Evolutionary conservation across 1,284 basidiomycete species (phyloP), one percentile per base, ranked within the genome.

Genomic region (Apiotrichum sp.): DNA sequence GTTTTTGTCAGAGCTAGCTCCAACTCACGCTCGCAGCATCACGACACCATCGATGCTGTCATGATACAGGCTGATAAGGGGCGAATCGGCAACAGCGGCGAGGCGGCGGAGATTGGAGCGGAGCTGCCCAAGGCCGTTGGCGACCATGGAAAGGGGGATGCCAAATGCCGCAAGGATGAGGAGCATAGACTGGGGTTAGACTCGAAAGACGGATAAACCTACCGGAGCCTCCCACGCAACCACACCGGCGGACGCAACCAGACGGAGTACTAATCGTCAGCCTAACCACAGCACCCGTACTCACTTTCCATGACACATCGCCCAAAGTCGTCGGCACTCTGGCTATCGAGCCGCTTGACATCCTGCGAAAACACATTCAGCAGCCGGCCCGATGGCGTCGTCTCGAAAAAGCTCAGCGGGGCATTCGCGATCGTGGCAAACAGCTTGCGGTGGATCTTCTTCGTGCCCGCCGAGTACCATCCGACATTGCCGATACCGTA

Each of bases 401-500:
- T 87, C 63, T 93, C 89, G 67, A 90, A 91, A 76, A 88, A 90
- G 3, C 84, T 80, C 46, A 86, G 77, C 0, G 88, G 87, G 0
- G 87, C 87, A 9, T 79, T 75, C 29, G 88, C 72, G 8, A 90
- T 82, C 22, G 78, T 78, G 34, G 65, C 73, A 48, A 85, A 76
- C 10, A 84, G 82, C 46, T 74, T 73, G 63, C 78, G 80, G 74
- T 87, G 89, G 43, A 90, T 76, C 22, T 72, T 78, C 59, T 84
- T 84, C 0, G 85, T 85, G 6, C 78, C 76, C 33, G 86, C 74
- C 50, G 79, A 79, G 60, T 81, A 78, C 59, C 86, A 75, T 32
- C 87, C 87, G 53, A 58, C 58, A 50, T 65, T 65, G 6, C 64
- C 62, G 4, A 74, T 42, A 7, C 73, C 72, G 45, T 77, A 77